Evolutionary conservation across 176 grass and related monocot species (phyloP), one percentile per base, ranked within the genome.

Genomic region (Ananas comosus): DNA sequence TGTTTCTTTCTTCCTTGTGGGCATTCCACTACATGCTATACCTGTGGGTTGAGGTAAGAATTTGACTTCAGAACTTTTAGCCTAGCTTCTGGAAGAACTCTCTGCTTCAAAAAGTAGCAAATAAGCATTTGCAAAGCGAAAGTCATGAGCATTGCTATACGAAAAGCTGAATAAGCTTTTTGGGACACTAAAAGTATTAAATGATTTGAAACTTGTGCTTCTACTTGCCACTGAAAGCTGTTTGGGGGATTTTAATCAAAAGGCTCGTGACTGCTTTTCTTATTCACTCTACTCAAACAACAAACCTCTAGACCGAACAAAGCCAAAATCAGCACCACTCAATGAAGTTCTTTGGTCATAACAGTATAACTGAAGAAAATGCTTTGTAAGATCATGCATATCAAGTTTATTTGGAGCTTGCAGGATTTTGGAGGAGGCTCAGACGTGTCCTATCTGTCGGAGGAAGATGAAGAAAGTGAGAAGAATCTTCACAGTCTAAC

Each of bases 391-490:
- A 42, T 42, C 4, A 42, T 42, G 7, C 33, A 42, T 61, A 6
- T 18, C 4, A 22, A 61, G 16, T 61, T 61, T 61, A 22, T n/a
- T 73, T 25, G 49, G 28, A 48, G 49, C 49, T 51, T 74, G 71
- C 82, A 96, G 91, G 77, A 74, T 96, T 16, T 52, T 23, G 0
- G 85, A 91, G 57, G 85, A 91, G 49, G 83, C 81, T 9, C 80
- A 78, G 16, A 69, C 17, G 27, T 88, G 91, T 68, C 85, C 88
- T 4, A 79, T 88, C 42, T 91, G 91, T 76, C 66, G 79, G 29
- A 90, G 87, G 50, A 96, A 77, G 69, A 79, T 88, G 28, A 96
- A 91, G 82, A 91, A 91, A 79, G 87, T 91, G 18, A 96, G 82
- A 67, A 85, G 78, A 19, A 96, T 88, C 42, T 95, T 95, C 67